Conservation (phyloP, 2,329 filamentous ascomycete genomes). For the Fusarium tanahbumbuense region DNA sequence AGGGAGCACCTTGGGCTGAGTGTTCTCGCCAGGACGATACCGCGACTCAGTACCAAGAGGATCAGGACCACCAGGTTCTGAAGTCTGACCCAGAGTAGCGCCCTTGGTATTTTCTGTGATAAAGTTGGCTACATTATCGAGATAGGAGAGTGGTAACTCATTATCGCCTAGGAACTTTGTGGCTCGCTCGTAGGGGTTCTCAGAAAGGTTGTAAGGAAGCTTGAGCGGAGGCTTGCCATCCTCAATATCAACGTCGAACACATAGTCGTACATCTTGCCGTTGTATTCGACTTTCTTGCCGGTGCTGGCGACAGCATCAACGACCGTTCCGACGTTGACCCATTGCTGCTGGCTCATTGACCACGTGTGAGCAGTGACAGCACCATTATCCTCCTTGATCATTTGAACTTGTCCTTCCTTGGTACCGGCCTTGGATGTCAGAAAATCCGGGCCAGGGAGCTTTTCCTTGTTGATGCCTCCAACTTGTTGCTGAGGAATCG, state of each 20-base stretch:
- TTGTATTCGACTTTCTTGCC: constrained; percentile 81
- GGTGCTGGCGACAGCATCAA: constrained; percentile 86
- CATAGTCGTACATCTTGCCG: constrained; percentile 92
- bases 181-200: constrained; percentile 92
- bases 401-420: constrained; percentile 97
- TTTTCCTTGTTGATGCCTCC: constrained; percentile 91
- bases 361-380: constrained; percentile 89
- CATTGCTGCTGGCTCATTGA: constrained; percentile 77
- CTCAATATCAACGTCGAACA: constrained; percentile 96
- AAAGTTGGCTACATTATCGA: constrained; percentile 93
- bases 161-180: constrained; percentile 92
- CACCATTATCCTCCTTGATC: constrained; percentile 84
- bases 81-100: constrained; percentile 77
- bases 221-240: constrained; percentile 93
- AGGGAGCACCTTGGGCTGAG: constrained; percentile 73
- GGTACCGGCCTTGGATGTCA: constrained; percentile 84
- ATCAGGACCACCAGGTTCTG: constrained; percentile 68
- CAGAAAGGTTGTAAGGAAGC: constrained; percentile 90
- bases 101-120: constrained; percentile 91
- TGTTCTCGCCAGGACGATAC: constrained; percentile 74
- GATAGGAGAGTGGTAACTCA: constrained; percentile 85
- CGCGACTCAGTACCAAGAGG: constrained; percentile 82
- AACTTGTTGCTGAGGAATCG: constrained; percentile 88
- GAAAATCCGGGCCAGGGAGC: constrained; percentile 87
- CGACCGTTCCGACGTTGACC: constrained; percentile 93